Evolutionary conservation across 2,329 filamentous ascomycete genomes (phyloP).

Genomic region (Penicillium crustosum): DNA sequence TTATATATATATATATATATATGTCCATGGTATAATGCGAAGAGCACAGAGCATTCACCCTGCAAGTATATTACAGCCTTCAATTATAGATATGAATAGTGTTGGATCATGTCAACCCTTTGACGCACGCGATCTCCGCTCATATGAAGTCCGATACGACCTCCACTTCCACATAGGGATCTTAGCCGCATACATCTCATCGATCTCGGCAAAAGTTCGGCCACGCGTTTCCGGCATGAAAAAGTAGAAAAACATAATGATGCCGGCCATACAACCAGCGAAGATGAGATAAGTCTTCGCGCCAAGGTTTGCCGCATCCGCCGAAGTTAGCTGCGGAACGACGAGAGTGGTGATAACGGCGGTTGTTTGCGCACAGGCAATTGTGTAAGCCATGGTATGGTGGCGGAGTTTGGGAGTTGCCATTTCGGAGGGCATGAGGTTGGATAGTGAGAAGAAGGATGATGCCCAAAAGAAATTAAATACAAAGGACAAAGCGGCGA

Average conservation of each 20-base stretch:
- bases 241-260: slow-evolving; percentile 31
- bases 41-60: not conserved
- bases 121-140: slow-evolving; percentile 14
- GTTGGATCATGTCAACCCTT: not conserved
- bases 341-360: slow-evolving; percentile 43
- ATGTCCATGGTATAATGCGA: not conserved
- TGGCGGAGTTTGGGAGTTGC: slow-evolving; percentile 40
- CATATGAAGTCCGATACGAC: slow-evolving; percentile 27
- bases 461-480: slow-evolving; percentile 43
- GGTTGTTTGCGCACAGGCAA: slow-evolving; percentile 38
- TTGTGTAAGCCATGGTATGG: slow-evolving; percentile 39
- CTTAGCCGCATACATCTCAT: slow-evolving; percentile 37
- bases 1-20: not conserved
- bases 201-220: slow-evolving; percentile 35
- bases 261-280: slow-evolving; percentile 33
- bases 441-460: slow-evolving; percentile 38
- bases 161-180: slow-evolving; percentile 37
- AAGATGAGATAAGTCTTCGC: slow-evolving; percentile 39
- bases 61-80: not conserved
- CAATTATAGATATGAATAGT: no score
- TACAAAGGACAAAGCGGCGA: slow-evolving; percentile 37
- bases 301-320: slow-evolving; percentile 35
- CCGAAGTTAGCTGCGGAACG: slow-evolving; percentile 37
- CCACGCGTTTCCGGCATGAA: slow-evolving; percentile 34
- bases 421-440: slow-evolving; percentile 39